A percentile compares a stretch with the other conserved stretches of the same genome.
phyloP scores from a whole-genome alignment of 2,329 filamentous ascomycete genomes.

The Lecanicillium sp. region DNA sequence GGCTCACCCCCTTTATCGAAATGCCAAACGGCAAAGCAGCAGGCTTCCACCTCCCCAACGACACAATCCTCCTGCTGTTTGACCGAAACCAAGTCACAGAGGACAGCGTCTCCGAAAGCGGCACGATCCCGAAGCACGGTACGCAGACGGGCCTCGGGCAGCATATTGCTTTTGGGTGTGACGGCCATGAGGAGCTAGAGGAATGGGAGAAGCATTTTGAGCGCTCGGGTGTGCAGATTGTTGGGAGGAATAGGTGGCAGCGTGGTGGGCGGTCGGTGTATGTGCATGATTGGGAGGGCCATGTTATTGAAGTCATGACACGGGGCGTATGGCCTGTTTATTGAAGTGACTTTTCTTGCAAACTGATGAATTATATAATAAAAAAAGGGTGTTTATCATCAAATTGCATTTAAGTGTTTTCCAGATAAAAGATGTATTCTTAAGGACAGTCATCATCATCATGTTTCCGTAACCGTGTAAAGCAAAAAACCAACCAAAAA shows the following conservation, averaged over 20 bases:
- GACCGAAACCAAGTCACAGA: neutral
- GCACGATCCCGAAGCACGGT: constrained; percentile 1
- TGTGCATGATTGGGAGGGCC: constrained; percentile 1
- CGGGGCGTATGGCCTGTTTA: neutral
- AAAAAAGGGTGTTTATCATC: too few species aligned
- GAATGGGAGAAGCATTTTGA: neutral
- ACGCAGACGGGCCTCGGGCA: neutral
- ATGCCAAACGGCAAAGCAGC: neutral
- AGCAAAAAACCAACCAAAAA: too few species aligned
- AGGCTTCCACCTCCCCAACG: neutral
- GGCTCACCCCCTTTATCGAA: neutral
- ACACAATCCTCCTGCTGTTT: neutral
- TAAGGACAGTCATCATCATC: too few species aligned
- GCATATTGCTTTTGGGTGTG: constrained; percentile 2
- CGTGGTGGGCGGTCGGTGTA: neutral
- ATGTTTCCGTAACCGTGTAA: too few species aligned
- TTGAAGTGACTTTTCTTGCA: neutral
- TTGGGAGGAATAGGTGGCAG: neutral
- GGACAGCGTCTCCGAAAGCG: neutral
- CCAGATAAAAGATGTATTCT: too few species aligned
- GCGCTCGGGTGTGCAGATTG: neutral
- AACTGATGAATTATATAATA: too few species aligned
- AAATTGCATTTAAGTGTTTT: too few species aligned
- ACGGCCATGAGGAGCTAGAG: neutral
- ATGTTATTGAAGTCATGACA: constrained; percentile 2